Evolutionary conservation across 371 early-diverging fungal species (phyloP).

Genomic region (Mucor circinelloides): DNA sequence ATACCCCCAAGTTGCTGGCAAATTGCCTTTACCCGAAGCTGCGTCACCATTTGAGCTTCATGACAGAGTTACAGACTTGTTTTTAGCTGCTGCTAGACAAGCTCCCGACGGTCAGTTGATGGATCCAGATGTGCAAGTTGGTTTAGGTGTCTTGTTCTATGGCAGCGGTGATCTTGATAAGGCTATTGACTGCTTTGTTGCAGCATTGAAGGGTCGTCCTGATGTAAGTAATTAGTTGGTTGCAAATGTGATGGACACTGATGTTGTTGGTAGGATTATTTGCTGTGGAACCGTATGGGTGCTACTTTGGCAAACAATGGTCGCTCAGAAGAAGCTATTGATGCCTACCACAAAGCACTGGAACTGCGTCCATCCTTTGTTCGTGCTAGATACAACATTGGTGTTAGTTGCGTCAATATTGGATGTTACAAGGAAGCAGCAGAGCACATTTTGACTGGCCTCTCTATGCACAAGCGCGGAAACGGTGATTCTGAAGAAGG

Average conservation of each 20-base stretch:
- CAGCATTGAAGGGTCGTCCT: conserved; percentile 90
- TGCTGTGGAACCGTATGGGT: conserved; percentile 96
- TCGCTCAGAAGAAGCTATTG: conserved; percentile 82
- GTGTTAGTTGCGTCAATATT: conserved; percentile 92
- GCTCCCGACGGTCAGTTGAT: conserved; percentile 69
- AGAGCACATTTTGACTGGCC: conserved; percentile 88
- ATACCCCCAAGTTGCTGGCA: conserved; percentile 38
- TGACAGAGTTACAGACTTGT: conserved; percentile 73
- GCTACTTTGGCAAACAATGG: conserved; percentile 95
- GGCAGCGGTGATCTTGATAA: conserved; percentile 88
- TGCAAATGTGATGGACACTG: background rate
- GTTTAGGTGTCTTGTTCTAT: conserved; percentile 94
- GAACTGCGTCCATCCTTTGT: conserved; percentile 94
- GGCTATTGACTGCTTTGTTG: conserved; percentile 96
- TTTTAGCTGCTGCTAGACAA: conserved; percentile 78
- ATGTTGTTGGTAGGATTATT: conserved; percentile 70
- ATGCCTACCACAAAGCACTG: conserved; percentile 93
- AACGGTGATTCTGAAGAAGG: conserved; percentile 53
- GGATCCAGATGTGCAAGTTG: conserved; percentile 95
- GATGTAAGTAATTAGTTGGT: conserved; percentile 58
- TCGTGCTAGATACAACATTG: conserved; percentile 95
- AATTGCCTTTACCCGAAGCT: conserved; percentile 26
- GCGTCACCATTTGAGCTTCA: conserved; percentile 62
- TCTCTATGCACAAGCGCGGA: conserved; percentile 77
- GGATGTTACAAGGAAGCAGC: conserved; percentile 93